Evolutionary conservation across 148 eudicot genomes (phyloP), one percentile per base, ranked within the genome.

Genomic region (Cornus controversa): DNA sequence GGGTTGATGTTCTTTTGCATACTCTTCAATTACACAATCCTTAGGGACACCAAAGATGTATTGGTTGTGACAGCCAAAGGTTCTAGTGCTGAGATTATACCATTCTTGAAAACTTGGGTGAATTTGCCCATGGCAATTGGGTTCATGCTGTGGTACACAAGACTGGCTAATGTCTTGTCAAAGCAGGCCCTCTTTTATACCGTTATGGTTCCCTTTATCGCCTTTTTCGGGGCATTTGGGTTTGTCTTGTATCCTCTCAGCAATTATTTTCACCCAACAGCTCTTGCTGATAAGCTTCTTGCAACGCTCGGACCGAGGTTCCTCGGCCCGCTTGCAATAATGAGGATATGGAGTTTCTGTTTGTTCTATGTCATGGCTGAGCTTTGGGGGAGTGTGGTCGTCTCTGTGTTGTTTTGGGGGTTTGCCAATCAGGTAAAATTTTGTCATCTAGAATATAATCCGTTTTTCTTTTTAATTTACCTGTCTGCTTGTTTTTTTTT

Each of bases 291-390:
- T 83, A 89, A 88, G 80, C 91, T 96, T 60, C 85, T 96, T 18
- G 91, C 87, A 3, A n/a, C 74, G 1, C 85, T 93, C 34, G 99
- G 99, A 53, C 94, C 99, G 8, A 87, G 99, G 75, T 96, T 96
- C 81, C 90, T 92, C 9, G 98, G 99, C 14, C 99, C 99, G 0
- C 97, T 96, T 77, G 98, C 99, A 2, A 96, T 96, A 79, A 15
- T 96, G 79, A 96, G 99, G 94, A 93, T 96, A 13, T 96, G 99
- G 99, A 96, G 99, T 82, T 96, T 96, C 78, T 96, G 99, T 86
- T 85, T 96, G 91, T 96, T 96, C 76, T 96, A 96, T 93, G 99
- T 96, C 75, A 96, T 96, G 99, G 99, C 99, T 86, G 99, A 96
- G 87, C 97, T 96, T 78, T 96, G 99, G 99, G 99, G 99, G 0